These are phyloP conservation scores for Aquilaria malaccensis DNA, from an alignment of 345 rosid species.

Conservation along the genomic window DNA sequence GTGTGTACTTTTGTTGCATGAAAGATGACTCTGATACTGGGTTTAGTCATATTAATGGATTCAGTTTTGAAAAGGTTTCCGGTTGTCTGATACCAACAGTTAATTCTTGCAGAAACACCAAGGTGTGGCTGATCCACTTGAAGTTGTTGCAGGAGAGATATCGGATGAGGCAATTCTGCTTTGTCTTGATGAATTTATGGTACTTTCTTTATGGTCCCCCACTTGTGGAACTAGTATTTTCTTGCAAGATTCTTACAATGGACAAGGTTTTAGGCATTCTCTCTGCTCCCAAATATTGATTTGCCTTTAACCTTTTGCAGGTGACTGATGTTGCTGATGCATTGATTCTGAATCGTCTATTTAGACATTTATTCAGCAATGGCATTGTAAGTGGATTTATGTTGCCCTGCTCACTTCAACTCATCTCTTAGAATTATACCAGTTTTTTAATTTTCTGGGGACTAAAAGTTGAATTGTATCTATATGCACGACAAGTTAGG, in stretches of 20 bases:
- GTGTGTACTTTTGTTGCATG: constrained; percentile 1
- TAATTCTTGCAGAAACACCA: constrained; percentile 68
- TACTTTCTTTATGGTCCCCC: constrained; percentile 19
- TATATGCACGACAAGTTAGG: constrained; percentile 46
- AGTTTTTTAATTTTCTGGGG: constrained; percentile 7
- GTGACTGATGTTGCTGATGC: constrained; percentile 99
- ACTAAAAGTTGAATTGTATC: constrained; percentile 9
- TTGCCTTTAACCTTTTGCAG: constrained; percentile 28
- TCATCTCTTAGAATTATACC: neutral
- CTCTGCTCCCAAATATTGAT: constrained; percentile 3
- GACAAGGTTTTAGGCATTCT: neutral
- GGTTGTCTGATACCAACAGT: constrained; percentile 1
- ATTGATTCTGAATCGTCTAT: constrained; percentile 82
- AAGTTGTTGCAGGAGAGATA: constrained; percentile 95
- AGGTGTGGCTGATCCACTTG: constrained; percentile 95
- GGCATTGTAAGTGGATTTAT: constrained; percentile 68
- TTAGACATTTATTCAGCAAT: constrained; percentile 65
- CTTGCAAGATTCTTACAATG: neutral
- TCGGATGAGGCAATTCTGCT: constrained; percentile 82
- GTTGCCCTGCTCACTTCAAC: neutral
- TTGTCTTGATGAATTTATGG: constrained; percentile 98
- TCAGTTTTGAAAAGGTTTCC: neutral
- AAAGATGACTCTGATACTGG: constrained; percentile 3
- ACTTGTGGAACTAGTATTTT: neutral
- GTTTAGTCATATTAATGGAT: neutral